phyloP scores from a whole-genome alignment of 2,329 filamentous ascomycete genomes.

The Emydomyces testavorans region DNA sequence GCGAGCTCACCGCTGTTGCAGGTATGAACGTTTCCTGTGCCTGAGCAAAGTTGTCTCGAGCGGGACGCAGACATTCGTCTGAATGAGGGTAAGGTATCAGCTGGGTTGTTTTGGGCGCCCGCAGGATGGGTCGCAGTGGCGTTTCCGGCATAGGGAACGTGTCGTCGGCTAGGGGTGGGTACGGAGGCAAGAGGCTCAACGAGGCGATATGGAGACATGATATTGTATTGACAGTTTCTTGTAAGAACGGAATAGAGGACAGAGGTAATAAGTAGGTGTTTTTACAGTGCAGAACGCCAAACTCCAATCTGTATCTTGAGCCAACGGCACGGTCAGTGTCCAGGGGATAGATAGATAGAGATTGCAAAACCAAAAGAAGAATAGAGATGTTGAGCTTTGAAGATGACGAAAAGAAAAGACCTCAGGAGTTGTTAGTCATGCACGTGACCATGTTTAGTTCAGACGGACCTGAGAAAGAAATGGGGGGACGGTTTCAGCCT shows the following conservation, averaged over 20 bases:
- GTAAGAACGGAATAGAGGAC: neutral
- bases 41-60: constrained; percentile 37
- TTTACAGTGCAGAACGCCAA: too few relatives aligned
- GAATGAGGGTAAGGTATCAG: constrained; percentile 27
- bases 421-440: constrained; percentile 1
- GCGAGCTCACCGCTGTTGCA: constrained; percentile 40
- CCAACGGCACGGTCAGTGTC: neutral
- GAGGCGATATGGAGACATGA: constrained; percentile 41
- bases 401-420: constrained; percentile 6
- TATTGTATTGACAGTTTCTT: constrained; percentile 11
- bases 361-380: neutral
- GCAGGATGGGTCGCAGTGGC: constrained; percentile 50
- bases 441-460: constrained; percentile 6
- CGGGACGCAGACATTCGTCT: constrained; percentile 32
- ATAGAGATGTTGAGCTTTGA: neutral
- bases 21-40: constrained; percentile 45
- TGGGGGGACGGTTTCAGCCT: neutral
- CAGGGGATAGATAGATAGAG: too few relatives aligned
- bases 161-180: constrained; percentile 37
- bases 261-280: too few relatives aligned
- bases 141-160: neutral
- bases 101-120: constrained; percentile 44
- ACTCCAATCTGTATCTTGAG: too few relatives aligned
- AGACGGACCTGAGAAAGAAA: neutral
- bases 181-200: constrained; percentile 52